A percentile compares a stretch with the other conserved stretches of the same genome.
These are phyloP conservation scores for Amanita polypyramis DNA, from an alignment of 768 basidiomycete species.

Conservation along the genomic window DNA sequence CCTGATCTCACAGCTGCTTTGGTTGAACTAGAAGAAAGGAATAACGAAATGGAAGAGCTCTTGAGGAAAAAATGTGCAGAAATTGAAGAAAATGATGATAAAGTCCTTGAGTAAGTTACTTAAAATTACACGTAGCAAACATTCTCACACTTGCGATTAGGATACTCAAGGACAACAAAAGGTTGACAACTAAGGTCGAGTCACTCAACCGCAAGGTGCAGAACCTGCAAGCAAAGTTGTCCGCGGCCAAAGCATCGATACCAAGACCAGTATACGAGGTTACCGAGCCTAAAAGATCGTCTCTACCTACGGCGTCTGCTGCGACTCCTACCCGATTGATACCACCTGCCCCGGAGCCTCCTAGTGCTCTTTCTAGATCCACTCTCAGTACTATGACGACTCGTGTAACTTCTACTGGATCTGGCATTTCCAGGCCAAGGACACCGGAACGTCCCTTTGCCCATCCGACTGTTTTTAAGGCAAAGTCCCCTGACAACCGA, in stretches of 20 bases:
- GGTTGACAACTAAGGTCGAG: slow-evolving; percentile 59
- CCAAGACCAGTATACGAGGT: slow-evolving; percentile 5
- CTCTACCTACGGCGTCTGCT: slow-evolving; percentile 6
- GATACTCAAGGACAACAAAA: slow-evolving; percentile 75
- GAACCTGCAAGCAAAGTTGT: slow-evolving; percentile 56
- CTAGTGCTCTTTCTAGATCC: slow-evolving; percentile 10
- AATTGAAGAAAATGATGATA: slow-evolving; percentile 81
- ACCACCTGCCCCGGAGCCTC: slow-evolving; percentile 15
- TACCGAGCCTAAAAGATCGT: slow-evolving; percentile 3
- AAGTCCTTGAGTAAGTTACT: slow-evolving; percentile 57
- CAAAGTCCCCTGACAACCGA: slow-evolving; percentile 38
- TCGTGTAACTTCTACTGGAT: slow-evolving; percentile 34
- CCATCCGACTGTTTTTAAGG: slow-evolving; percentile 36
- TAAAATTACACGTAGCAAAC: neutral
- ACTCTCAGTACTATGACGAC: slow-evolving; percentile 14
- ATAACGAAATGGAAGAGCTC: slow-evolving; percentile 67
- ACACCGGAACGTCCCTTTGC: slow-evolving; percentile 38
- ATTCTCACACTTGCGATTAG: slow-evolving; percentile 24
- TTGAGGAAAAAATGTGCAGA: slow-evolving; percentile 60
- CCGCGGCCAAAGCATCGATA: slow-evolving; percentile 34
- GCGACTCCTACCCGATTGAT: slow-evolving; percentile 16
- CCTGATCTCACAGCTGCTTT: slow-evolving; percentile 47
- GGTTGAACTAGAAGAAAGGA: slow-evolving; percentile 55
- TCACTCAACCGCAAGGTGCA: slow-evolving; percentile 64
- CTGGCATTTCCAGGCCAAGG: slow-evolving; percentile 33